phyloP scores from a whole-genome alignment of 345 rosid genomes.

The Linum tenue region DNA sequence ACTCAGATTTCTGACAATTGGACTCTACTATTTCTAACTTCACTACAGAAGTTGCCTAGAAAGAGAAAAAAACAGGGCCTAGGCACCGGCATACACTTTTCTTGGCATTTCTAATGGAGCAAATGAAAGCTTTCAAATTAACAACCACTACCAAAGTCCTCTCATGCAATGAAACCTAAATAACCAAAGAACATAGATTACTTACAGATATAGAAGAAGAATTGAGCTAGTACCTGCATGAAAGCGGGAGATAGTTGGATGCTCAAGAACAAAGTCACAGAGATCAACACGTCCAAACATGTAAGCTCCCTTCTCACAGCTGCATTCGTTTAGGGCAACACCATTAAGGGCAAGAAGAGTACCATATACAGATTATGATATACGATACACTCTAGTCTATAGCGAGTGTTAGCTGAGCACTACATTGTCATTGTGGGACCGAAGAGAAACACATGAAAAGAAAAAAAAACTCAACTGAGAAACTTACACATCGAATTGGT shows the following conservation, averaged over 20 bases:
- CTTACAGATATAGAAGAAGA: background rate
- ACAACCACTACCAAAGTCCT: background rate
- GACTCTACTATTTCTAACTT: background rate
- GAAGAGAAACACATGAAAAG: too few species aligned
- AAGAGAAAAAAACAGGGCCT: background rate
- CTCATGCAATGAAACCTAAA: background rate
- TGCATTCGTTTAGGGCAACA: slow-evolving; percentile 13
- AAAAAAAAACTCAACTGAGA: background rate
- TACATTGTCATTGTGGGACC: too few species aligned
- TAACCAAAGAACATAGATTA: background rate
- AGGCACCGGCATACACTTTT: background rate
- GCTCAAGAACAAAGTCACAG: slow-evolving; percentile 85
- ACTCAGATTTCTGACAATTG: too few species aligned
- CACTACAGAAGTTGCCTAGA: background rate
- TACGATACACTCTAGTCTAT: background rate
- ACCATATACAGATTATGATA: background rate
- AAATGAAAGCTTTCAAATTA: background rate
- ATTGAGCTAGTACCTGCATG: slow-evolving; percentile 59
- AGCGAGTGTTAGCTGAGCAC: background rate
- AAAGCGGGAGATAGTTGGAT: slow-evolving; percentile 83
- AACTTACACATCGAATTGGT: slow-evolving; percentile 49
- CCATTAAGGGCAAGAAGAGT: background rate
- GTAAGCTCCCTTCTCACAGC: slow-evolving; percentile 82
- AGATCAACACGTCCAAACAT: slow-evolving; percentile 86
- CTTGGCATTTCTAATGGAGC: background rate